Evolutionary conservation across 176 grass and related monocot species (phyloP), one percentile per base, ranked within the genome.

Genomic region (Urochloa ruziziensis): DNA sequence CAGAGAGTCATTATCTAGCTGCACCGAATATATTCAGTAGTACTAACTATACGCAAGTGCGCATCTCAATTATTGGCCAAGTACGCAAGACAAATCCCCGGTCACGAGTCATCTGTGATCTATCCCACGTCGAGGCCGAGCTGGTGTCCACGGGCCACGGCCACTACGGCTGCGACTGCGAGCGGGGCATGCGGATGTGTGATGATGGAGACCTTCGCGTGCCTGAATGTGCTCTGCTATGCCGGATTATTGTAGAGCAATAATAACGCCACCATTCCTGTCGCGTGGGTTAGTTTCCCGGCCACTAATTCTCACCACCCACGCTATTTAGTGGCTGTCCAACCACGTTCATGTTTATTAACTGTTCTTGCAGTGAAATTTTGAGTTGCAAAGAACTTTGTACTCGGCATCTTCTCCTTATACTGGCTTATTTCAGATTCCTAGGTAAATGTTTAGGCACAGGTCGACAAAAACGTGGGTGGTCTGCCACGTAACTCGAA

Each of bases 131-230:
- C 52, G 51, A 78, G 54, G 74, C 79, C 63, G 51, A 70, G 71
- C 79, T 77, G 37, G 79, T 82, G 21, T 63, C 60, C 86, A 83
- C 47, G 46, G 21, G 51, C 60, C 86, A 83, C 47, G 46, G 59
- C 59, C 84, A 64, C 66, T 71, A 64, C n/a, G n/a, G n/a, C 54
- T 79, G 29, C 29, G 25, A 29, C 12, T 43, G 37, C 37, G 24
- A 69, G 66, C 37, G n/a, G 66, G 66, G 21, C 53, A 24, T 29
- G 42, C 16, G 69, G 17, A 10, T 10, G 18, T 12, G 21, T 17
- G 43, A n/a, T 51, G 77, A 80, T 80, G 43, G 43, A n/a, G 61
- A 80, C 77, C 60, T 77, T 60, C 27, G 15, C 21, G 52, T 75
- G 73, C 34, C 33, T 17, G 23, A 75, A 61, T n/a, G n/a, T 42